These are phyloP conservation scores for Ustilago nuda DNA, from an alignment of 1,284 basidiomycete species.

Conservation along the genomic window DNA sequence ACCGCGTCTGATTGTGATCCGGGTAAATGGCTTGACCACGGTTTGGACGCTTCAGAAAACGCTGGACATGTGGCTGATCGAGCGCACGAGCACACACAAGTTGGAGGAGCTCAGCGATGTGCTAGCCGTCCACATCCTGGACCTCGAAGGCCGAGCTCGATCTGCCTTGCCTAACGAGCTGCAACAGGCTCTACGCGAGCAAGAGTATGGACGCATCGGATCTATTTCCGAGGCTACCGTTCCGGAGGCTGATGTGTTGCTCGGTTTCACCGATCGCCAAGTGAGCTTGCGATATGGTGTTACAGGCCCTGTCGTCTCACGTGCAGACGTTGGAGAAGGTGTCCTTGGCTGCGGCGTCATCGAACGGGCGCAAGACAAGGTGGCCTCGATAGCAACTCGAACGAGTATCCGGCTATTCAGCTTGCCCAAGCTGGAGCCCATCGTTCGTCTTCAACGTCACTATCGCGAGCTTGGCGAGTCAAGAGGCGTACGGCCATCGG, in stretches of 20 bases:
- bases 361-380: constrained; percentile 43
- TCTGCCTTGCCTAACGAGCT: constrained; percentile 49
- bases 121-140: constrained; percentile 46
- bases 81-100: constrained; percentile 37
- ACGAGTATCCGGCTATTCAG: constrained; percentile 56
- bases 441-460: constrained; percentile 60
- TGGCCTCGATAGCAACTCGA: constrained; percentile 46
- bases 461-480: constrained; percentile 48
- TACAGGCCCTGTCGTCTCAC: constrained; percentile 49
- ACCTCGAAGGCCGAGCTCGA: constrained; percentile 42
- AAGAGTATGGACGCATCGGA: constrained; percentile 26
- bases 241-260: constrained; percentile 34
- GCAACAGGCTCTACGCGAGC: constrained; percentile 52
- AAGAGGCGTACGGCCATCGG: constrained; percentile 18
- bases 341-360: constrained; percentile 54
- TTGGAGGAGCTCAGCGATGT: constrained; percentile 47
- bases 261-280: constrained; percentile 42
- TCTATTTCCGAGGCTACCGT: constrained; percentile 11
- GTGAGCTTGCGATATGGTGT: constrained; percentile 46
- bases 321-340: constrained; percentile 52
- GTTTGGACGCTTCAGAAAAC: constrained; percentile 61
- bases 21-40: constrained; percentile 54
- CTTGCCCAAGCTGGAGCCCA: constrained; percentile 55
- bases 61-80: constrained; percentile 57
- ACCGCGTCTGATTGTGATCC: constrained; percentile 56